Evolutionary conservation across 768 basidiomycete genomes (phyloP), one percentile per base, ranked within the genome.

Genomic region (Tricholoma hemisulphureum): DNA sequence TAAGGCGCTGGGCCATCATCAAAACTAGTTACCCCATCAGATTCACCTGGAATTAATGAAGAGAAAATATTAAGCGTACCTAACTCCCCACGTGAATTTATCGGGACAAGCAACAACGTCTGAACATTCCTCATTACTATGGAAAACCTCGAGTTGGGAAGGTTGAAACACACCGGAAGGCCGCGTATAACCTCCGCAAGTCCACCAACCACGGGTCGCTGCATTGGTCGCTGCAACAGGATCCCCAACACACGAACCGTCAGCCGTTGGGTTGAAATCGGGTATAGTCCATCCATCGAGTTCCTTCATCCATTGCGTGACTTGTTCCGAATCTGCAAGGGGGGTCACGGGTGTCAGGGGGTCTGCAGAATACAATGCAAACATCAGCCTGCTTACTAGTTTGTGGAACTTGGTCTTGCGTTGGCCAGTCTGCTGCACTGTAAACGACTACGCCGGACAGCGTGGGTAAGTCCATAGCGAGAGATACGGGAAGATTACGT

Each of bases 1-100:
- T 89, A 93, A 16, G 78, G 81, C 54, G 83, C 84, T 34, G 95
- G 96, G 24, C 95, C 95, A 65, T 97, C 95, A 67, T 94, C 92
- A 67, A 88, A 91, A 69, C 85, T 85, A 62, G 16, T 32, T 13
- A n/a, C 41, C 29, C 56, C 31, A 28, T 60, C 55, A 59, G 46
- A 61, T 51, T 32, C 45, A 28, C 26, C 9, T 34, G 14, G 32
- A n/a, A n/a, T n/a, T 24, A 58, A 49, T 26, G 18, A 18, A 13
- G 34, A 11, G 28, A n/a, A 11, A 35, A 8, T 4, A 23, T 31
- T 28, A 53, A n/a, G n/a, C 65, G 46, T 64, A 80, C 79, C 79
- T 84, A 62, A 92, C 83, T 68, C 91, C 91, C 91, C 91, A 93
- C 1, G 84, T 87, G 58, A 79, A 56, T 69, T 86, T 85, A 61